Evolutionary conservation across 1,139 yeast genomes (phyloP), one percentile per base, ranked within the genome.

Genomic region (Taphrina populina): DNA sequence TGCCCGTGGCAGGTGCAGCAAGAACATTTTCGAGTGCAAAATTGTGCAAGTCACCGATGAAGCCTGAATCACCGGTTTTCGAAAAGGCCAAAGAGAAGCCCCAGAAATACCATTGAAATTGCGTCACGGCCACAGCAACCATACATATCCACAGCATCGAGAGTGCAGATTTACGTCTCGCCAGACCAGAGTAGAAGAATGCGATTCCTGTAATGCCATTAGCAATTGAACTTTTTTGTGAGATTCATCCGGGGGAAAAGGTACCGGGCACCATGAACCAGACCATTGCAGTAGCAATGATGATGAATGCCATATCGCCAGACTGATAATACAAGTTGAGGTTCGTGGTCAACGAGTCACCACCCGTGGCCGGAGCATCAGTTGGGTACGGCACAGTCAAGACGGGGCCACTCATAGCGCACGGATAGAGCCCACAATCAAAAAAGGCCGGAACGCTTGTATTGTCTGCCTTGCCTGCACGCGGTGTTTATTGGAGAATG

Each of bases 91-190:
- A 72, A 0, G 96, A 87, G 68, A 87, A 92, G 21, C 97, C 97
- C 97, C 97, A 92, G 67, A 92, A 88, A 70, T 88, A 92, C 97
- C 97, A 92, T 69, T 90, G 96, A 78, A 90, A 88, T 10, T 81
- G 75, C 1, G 88, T 90, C n/a, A 90, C 81, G 62, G 84, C 77
- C 13, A 87, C 82, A 4, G 90, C 79, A 79, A 84, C 80, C 55
- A 88, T 70, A n/a, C 81, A 81, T 19, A 83, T 81, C 88, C 95
- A 88, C 54, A 92, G 82, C 81, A 88, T 79, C 20, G 95, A 84
- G 52, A 90, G 74, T 0, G 97, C 96, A 23, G 90, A 82, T 70
- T 90, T 90, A 66, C 97, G 76, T 66, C 97, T 76, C 23, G 96
- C 94, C 62, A 92, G 76, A 13, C 98, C 98, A 7, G 95, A 84